Conservation (phyloP, 2,329 filamentous ascomycete species). For the Neofusicoccum sp. region DNA sequence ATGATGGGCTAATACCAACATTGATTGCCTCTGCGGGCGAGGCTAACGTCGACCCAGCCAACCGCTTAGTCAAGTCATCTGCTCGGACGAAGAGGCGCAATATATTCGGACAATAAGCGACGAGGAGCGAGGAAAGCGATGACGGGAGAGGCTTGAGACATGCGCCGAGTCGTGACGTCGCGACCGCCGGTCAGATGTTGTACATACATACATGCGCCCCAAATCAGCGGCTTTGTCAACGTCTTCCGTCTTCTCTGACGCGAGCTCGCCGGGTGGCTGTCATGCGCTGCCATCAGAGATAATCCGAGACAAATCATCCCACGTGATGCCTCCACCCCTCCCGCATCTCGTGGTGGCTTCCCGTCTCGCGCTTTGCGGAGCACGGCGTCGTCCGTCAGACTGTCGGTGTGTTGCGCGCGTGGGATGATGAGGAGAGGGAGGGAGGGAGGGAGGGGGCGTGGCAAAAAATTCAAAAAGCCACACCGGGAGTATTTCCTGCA, state of each 20-base stretch:
- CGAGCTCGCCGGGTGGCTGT: neutral
- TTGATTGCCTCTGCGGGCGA: too few species aligned
- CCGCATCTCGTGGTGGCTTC: neutral
- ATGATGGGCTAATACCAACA: too few species aligned
- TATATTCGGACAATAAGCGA: too few species aligned
- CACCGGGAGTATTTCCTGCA: too few species aligned
- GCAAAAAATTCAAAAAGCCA: too few species aligned
- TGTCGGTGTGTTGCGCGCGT: neutral
- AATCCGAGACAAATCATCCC: neutral
- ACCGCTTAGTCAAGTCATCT: too few species aligned
- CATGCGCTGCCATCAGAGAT: neutral
- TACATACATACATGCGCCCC: neutral
- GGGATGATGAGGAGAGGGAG: neutral
- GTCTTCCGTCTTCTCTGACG: neutral
- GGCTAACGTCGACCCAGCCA: too few species aligned
- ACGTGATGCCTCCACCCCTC: too few species aligned
- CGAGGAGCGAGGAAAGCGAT: too few species aligned
- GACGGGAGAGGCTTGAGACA: neutral
- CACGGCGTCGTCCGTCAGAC: neutral
- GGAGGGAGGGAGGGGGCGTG: neutral
- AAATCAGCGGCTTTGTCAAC: too few species aligned
- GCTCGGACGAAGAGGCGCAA: too few species aligned
- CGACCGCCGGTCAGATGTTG: neutral
- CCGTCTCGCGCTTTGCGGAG: neutral
- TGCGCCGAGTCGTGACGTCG: too few species aligned